Percentiles rank a stretch among this genome's conserved stretches.
These are phyloP conservation scores for Lavandula angustifolia DNA, from an alignment of 257 asterid genomes.

Conservation along the genomic window DNA sequence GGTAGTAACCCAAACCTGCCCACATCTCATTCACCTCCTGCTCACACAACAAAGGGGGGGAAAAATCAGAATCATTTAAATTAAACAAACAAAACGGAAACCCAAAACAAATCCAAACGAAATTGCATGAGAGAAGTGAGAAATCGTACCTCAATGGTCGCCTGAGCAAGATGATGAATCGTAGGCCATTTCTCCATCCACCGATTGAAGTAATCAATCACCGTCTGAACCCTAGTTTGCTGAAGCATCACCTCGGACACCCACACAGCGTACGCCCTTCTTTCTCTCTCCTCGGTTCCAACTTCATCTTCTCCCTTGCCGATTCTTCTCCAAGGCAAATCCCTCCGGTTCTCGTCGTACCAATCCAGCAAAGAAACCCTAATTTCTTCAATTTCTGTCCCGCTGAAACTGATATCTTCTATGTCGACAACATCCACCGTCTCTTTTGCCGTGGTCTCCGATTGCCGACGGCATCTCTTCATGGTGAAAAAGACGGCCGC, in stretches of 20 bases:
- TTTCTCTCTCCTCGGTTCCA: slow-evolving; percentile 45
- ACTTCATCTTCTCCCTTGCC: slow-evolving; percentile 35
- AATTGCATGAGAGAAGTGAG: neutral
- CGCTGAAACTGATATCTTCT: slow-evolving; percentile 68
- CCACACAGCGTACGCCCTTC: slow-evolving; percentile 91
- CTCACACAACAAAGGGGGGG: slow-evolving; percentile 31
- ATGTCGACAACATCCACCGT: slow-evolving; percentile 48
- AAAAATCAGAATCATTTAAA: neutral
- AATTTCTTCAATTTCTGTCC: slow-evolving; percentile 50
- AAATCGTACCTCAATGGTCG: slow-evolving; percentile 71
- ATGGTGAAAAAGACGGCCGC: slow-evolving; percentile 33
- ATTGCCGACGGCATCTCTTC: slow-evolving; percentile 53
- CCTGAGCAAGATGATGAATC: slow-evolving; percentile 71
- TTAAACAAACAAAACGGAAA: neutral
- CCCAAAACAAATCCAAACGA: neutral
- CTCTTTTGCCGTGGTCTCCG: slow-evolving; percentile 24
- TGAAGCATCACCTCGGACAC: slow-evolving; percentile 99
- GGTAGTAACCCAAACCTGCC: slow-evolving; percentile 96
- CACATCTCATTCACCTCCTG: slow-evolving; percentile 99
- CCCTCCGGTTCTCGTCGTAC: slow-evolving; percentile 78
- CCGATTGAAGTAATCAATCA: slow-evolving; percentile 72
- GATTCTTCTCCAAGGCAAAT: slow-evolving; percentile 89
- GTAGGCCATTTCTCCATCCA: slow-evolving; percentile 99
- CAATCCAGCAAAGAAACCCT: slow-evolving; percentile 78
- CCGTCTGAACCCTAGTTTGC: slow-evolving; percentile 98